These are phyloP conservation scores for Phytophthora tentaculata DNA, from an alignment of 352 stramenopile genomes.

Conservation along the genomic window DNA sequence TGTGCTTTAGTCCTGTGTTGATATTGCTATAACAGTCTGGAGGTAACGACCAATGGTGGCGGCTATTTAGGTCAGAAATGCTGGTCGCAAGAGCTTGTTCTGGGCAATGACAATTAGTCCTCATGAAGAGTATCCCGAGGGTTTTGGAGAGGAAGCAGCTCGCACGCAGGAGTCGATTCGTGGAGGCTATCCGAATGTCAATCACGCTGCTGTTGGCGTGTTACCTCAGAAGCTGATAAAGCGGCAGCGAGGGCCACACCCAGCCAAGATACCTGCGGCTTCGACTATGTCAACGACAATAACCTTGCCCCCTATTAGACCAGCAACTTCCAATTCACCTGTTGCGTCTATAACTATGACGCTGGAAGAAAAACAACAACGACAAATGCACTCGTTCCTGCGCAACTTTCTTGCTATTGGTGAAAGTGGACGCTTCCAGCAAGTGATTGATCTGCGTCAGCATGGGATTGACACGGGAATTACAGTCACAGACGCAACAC, in stretches of 20 bases:
- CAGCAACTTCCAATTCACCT: conserved; percentile 9
- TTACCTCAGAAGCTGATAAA: conserved; percentile 41
- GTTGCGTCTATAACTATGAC: conserved; percentile 34
- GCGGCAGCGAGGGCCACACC: conserved; percentile 31
- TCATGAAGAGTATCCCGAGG: conserved; percentile 14
- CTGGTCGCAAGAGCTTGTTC: conserved; percentile 2
- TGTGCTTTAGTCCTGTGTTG: conserved; percentile 2
- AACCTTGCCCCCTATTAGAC: conserved; percentile 36
- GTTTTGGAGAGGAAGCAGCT: conserved; percentile 18
- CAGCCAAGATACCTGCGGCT: conserved; percentile 6
- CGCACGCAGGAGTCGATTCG: conserved; percentile 16
- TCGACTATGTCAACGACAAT: neutral
- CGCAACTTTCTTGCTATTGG: conserved; percentile 91
- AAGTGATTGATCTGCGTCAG: conserved; percentile 83
- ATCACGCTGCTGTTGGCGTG: neutral
- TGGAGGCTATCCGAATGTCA: conserved; percentile 13
- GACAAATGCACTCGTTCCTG: conserved; percentile 90
- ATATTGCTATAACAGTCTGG: neutral
- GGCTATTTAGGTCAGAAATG: conserved; percentile 20
- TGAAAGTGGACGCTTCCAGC: conserved; percentile 64
- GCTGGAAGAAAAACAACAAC: conserved; percentile 65
- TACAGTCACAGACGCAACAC: conserved; percentile 87
- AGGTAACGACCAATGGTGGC: conserved; percentile 15
- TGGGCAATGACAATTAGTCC: conserved; percentile 32
- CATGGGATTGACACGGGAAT: conserved; percentile 89